Conservation (phyloP, 176 grass and related monocot species). For the Tillandsia fasciculata region DNA sequence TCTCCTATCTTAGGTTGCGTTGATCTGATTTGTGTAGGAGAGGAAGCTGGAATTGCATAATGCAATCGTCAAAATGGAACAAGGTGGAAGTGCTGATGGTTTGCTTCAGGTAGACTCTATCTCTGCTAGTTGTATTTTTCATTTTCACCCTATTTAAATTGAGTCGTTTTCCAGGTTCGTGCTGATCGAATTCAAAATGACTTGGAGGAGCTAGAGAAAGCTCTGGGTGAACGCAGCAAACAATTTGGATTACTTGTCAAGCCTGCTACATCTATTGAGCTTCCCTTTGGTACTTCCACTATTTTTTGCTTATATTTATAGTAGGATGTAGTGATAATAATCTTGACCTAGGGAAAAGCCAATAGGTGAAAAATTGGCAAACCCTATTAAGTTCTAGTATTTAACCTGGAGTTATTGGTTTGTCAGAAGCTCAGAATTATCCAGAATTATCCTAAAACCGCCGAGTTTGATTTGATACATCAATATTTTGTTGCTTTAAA, state of each 20-base stretch:
- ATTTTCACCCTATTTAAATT: slow-evolving; percentile 10
- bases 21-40: slow-evolving; percentile 52
- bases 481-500: too few species aligned
- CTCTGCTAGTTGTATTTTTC: slow-evolving; percentile 13
- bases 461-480: too few species aligned
- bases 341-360: background rate
- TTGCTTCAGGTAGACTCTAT: slow-evolving; percentile 77
- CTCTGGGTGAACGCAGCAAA: slow-evolving; percentile 86
- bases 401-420: background rate
- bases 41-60: slow-evolving; percentile 89
- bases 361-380: background rate
- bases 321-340: background rate
- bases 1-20: slow-evolving; percentile 9
- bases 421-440: background rate
- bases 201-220: slow-evolving; percentile 89
- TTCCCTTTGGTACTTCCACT: slow-evolving; percentile 65
- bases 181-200: slow-evolving; percentile 94
- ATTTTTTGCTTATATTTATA: slow-evolving; percentile 1
- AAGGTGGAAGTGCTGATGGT: slow-evolving; percentile 95
- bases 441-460: background rate
- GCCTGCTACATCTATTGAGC: slow-evolving; percentile 63
- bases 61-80: slow-evolving; percentile 94
- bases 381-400: background rate
- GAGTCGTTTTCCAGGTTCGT: slow-evolving; percentile 54
- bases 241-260: slow-evolving; percentile 77